Base-by-base conservation (phyloP, 805 yeast species). In the Ogataea nakhonphanomensis region DNA sequence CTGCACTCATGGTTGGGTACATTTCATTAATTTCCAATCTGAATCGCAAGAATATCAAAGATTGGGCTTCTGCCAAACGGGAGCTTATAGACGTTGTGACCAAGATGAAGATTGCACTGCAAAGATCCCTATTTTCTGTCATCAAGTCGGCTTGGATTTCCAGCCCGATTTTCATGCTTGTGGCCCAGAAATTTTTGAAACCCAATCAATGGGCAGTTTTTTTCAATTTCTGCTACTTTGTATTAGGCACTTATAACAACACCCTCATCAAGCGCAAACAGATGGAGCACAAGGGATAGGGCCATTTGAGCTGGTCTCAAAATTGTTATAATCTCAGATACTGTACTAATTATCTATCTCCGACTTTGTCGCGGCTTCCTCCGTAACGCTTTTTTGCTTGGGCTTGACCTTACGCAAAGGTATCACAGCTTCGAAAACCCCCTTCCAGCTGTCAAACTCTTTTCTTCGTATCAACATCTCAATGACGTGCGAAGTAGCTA, bases 401-500 rank as follows among this genome's bases (percentile, higher is more conserved):
- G 63, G 51, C 7, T 49, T 59, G 17, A 74, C 55, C 53, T 90
- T 93, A 49, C 98, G 71, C 27, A 77, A 78, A 3, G 99, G 99
- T 38, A 91, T 70, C 1, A 86, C 93, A n/a, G 73, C 70, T 58
- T 89, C 91, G 58, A 93, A 89, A 0, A 97, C 95, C 37, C 60
- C 63, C 51, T 78, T 84, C 98, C 99, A 91, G 61, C 86, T 87
- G 41, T 71, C 72, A 32, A 69, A 66, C 53, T 89, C 95, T 44
- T 81, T 73, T 84, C 91, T 89, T 57, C 79, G 78, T 39, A 91
- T 71, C 65, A 89, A 69, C 45, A 93, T 65, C 59, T 91, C 96
- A 45, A 86, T 84, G n/a, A 93, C 98, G 59, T 91, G 98, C 24
- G 95, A 84, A 0, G 97, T 90, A 1, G 98, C 95, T 45, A 93